Conservation (phyloP, 2,329 filamentous ascomycete species). For the Aspergillus sp. region DNA sequence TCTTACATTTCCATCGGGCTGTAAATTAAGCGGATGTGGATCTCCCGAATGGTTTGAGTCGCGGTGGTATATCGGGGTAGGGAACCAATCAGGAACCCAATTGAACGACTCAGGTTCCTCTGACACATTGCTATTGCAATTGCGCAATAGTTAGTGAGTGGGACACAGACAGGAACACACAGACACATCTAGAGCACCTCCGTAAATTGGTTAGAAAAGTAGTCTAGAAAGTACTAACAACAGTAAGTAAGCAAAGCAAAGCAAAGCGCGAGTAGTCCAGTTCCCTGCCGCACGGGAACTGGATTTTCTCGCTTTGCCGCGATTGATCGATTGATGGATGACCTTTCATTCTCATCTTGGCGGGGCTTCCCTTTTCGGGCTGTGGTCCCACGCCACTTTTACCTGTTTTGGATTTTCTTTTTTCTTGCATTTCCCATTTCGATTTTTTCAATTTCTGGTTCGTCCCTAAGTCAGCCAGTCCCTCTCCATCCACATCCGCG, state of each 20-base stretch:
- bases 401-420: no score
- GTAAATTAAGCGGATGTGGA: background rate
- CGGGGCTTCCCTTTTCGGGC: background rate
- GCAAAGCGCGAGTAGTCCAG: background rate
- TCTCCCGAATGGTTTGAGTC: background rate
- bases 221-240: no score
- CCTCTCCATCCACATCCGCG: no score
- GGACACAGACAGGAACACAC: background rate
- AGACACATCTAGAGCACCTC: background rate
- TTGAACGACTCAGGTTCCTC: background rate
- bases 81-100: background rate
- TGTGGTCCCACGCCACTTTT: no score
- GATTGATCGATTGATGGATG: background rate
- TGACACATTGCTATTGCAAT: background rate
- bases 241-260: no score
- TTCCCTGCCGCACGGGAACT: conserved; percentile 1
- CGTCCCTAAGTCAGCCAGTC: no score
- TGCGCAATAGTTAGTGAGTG: background rate
- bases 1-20: background rate
- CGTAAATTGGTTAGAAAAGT: no score
- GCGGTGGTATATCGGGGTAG: conserved; percentile 2
- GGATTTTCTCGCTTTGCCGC: background rate
- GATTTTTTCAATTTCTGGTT: no score
- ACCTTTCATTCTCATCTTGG: background rate
- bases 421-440: no score